phyloP scores from a whole-genome alignment of 1,139 yeast species.

The Taphrina pruni region DNA sequence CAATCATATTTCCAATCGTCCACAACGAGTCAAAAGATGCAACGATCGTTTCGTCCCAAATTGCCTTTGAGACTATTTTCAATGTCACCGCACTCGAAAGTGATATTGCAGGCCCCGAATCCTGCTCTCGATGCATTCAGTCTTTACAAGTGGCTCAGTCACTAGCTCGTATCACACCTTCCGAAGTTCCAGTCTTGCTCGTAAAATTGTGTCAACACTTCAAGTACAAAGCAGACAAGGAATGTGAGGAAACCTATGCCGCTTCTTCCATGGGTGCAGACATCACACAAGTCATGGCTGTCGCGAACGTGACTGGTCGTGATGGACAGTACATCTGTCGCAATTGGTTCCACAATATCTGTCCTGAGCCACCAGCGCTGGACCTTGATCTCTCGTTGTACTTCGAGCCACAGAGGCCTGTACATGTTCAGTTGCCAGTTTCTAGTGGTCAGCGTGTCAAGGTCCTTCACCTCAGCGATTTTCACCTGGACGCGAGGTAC shows the following conservation, averaged over 20 bases:
- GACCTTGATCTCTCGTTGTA: constrained; percentile 54
- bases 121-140: constrained; percentile 55
- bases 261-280: constrained; percentile 55
- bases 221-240: constrained; percentile 48
- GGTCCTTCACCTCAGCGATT: constrained; percentile 66
- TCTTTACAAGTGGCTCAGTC: constrained; percentile 57
- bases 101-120: neutral
- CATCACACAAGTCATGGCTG: constrained; percentile 57
- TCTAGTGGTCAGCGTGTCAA: constrained; percentile 58
- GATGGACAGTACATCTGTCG: constrained; percentile 62
- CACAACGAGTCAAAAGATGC: neutral
- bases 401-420: constrained; percentile 55
- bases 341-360: constrained; percentile 54
- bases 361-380: constrained; percentile 57
- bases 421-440: constrained; percentile 53
- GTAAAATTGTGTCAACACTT: constrained; percentile 56
- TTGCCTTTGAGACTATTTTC: constrained; percentile 1
- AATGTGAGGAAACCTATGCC: constrained; percentile 51
- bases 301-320: constrained; percentile 53
- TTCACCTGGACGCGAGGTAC: constrained; percentile 64
- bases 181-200: constrained; percentile 56
- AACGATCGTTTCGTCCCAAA: neutral
- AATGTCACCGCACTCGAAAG: neutral
- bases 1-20: constrained; percentile 3
- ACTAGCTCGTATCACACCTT: constrained; percentile 55